Conservation (phyloP, 2,329 filamentous ascomycete species). For the Talaromyces sp. region DNA sequence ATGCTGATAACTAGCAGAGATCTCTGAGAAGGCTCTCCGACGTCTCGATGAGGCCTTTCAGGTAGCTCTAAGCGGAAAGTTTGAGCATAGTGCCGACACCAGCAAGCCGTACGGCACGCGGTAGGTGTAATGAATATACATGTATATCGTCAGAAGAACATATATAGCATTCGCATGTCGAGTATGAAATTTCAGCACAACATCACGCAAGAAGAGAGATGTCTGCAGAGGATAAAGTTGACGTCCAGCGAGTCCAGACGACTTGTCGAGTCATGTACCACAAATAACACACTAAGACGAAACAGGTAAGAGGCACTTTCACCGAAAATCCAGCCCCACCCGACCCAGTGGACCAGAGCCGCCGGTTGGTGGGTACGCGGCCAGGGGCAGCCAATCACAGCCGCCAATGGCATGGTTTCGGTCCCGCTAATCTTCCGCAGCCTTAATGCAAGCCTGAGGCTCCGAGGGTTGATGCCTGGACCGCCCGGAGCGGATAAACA, state of each 20-base stretch:
- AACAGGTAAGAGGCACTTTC: background rate
- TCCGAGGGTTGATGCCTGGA: conserved; percentile 6
- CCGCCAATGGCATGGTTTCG: no score
- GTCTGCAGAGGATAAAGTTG: background rate
- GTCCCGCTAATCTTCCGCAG: background rate
- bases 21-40: conserved; percentile 63
- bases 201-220: no score
- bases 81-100: conserved; percentile 32
- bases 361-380: background rate
- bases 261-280: background rate
- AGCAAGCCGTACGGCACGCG: conserved; percentile 36
- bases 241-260: background rate
- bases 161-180: background rate
- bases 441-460: background rate
- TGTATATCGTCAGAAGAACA: background rate
- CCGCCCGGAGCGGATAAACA: conserved; percentile 17
- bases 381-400: background rate
- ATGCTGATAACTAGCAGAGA: conserved; percentile 49
- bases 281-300: background rate
- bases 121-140: conserved; percentile 18
- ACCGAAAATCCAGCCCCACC: background rate
- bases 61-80: conserved; percentile 34
- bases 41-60: conserved; percentile 59
- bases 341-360: background rate
- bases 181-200: background rate